phyloP scores from a whole-genome alignment of 495 filamentous ascomycete genomes.

The Penicilliopsis zonata region DNA sequence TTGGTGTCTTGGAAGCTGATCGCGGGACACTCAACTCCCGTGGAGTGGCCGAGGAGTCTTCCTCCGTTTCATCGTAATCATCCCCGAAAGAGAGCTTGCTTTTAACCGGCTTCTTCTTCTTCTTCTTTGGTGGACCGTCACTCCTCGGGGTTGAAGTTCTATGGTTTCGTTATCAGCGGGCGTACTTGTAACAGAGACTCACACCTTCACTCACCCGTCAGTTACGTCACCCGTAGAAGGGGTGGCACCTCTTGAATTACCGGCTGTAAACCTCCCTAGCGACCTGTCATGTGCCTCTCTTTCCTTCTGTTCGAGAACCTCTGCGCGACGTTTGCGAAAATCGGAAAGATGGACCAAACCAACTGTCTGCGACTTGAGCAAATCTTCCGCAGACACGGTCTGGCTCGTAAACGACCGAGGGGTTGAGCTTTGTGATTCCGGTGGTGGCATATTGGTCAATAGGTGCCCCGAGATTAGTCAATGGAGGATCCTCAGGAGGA shows the following conservation, averaged over 20 bases:
- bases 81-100: constrained; percentile 62
- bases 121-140: constrained; percentile 43
- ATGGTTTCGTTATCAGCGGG: constrained; percentile 26
- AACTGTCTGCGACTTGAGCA: constrained; percentile 86
- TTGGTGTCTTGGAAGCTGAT: constrained; percentile 25
- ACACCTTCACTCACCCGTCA: constrained; percentile 36
- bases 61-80: constrained; percentile 34
- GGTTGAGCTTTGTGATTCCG: constrained; percentile 28
- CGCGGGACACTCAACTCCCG: constrained; percentile 23
- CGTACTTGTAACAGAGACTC: constrained; percentile 1
- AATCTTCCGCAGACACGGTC: constrained; percentile 69
- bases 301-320: constrained; percentile 84
- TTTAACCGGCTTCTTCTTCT: constrained; percentile 54
- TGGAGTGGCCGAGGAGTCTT: constrained; percentile 20
- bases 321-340: constrained; percentile 93
- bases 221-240: constrained; percentile 39
- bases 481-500: too few species aligned
- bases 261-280: constrained; percentile 36
- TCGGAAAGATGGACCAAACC: constrained; percentile 86
- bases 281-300: constrained; percentile 59
- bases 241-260: constrained; percentile 38
- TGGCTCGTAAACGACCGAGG: constrained; percentile 60
- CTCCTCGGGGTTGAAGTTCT: constrained; percentile 25
- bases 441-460: constrained; percentile 17
- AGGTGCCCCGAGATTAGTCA: background rate